These are phyloP conservation scores for Aureobasidium melanogenum DNA, from an alignment of 2,329 filamentous ascomycete genomes.

Conservation along the genomic window DNA sequence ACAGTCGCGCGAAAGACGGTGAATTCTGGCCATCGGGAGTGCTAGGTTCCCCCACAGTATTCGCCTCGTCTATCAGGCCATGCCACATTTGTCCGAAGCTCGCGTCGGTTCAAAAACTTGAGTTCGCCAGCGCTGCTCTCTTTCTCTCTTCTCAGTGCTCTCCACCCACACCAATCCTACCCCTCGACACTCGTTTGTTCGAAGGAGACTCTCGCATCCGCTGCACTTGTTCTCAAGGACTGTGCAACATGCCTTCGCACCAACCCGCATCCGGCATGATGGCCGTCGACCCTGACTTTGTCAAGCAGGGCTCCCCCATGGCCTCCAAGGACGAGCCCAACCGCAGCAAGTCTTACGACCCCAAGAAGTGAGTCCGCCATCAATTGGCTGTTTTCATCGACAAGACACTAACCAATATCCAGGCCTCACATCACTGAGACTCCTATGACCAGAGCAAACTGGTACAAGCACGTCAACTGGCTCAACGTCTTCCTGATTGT, in stretches of 20 bases:
- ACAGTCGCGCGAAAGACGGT: neutral
- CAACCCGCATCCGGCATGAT: constrained; percentile 39
- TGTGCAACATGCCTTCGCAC: constrained; percentile 40
- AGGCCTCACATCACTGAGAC: constrained; percentile 71
- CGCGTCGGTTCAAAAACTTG: constrained; percentile 10
- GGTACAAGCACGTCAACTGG: constrained; percentile 92
- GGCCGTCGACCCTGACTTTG: constrained; percentile 41
- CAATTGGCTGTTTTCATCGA: neutral
- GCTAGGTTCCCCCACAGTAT: neutral
- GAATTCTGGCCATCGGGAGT: constrained; percentile 4
- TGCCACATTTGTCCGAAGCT: constrained; percentile 5
- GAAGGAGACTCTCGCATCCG: constrained; percentile 6
- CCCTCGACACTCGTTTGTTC: constrained; percentile 12
- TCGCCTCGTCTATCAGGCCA: constrained; percentile 11
- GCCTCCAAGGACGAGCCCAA: constrained; percentile 44
- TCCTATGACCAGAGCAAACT: constrained; percentile 72
- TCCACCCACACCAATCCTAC: neutral
- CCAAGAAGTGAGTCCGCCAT: constrained; percentile 49
- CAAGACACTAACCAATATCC: neutral
- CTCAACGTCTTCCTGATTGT: constrained; percentile 77
- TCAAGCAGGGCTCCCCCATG: constrained; percentile 35
- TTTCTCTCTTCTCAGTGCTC: constrained; percentile 4
- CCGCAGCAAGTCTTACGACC: constrained; percentile 44
- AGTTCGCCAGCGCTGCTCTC: neutral
- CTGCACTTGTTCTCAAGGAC: neutral